These are phyloP conservation scores for Tylopilus sp. DNA, from an alignment of 1,284 basidiomycete genomes.

Conservation along the genomic window DNA sequence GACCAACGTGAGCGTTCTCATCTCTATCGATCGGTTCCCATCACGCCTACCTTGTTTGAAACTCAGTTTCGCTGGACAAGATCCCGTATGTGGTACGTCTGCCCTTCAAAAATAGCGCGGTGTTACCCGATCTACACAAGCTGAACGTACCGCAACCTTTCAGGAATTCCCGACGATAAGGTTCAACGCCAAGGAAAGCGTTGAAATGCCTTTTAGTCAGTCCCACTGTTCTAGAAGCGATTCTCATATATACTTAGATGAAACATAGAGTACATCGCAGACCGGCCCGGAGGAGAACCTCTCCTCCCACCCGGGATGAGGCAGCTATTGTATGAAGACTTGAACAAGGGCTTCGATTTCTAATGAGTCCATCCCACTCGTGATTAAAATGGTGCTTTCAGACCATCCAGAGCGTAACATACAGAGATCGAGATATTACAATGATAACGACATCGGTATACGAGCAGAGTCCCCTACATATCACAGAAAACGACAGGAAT, in stretches of 20 bases:
- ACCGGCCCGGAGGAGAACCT: constrained; percentile 61
- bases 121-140: neutral
- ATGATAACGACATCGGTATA: constrained; percentile 1
- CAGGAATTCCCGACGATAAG: constrained; percentile 89
- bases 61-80: constrained; percentile 57
- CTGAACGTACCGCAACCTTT: neutral
- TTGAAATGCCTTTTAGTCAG: constrained; percentile 96
- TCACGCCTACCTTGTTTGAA: neutral
- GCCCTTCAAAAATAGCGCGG: neutral
- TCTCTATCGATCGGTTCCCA: constrained; percentile 2
- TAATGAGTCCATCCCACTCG: constrained; percentile 13
- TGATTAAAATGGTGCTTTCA: constrained; percentile 7
- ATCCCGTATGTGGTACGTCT: constrained; percentile 78
- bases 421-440: constrained; percentile 40
- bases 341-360: constrained; percentile 86
- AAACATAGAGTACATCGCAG: constrained; percentile 70
- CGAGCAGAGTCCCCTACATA: constrained; percentile 20
- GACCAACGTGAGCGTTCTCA: constrained; percentile 68
- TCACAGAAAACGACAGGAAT: neutral
- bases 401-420: constrained; percentile 26
- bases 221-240: constrained; percentile 22
- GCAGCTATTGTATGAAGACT: constrained; percentile 84
- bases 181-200: constrained; percentile 87
- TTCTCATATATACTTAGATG: constrained; percentile 1
- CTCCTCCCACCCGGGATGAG: constrained; percentile 92